Base-by-base conservation (phyloP, 768 basidiomycete species). In the Leccinum broughii region DNA sequence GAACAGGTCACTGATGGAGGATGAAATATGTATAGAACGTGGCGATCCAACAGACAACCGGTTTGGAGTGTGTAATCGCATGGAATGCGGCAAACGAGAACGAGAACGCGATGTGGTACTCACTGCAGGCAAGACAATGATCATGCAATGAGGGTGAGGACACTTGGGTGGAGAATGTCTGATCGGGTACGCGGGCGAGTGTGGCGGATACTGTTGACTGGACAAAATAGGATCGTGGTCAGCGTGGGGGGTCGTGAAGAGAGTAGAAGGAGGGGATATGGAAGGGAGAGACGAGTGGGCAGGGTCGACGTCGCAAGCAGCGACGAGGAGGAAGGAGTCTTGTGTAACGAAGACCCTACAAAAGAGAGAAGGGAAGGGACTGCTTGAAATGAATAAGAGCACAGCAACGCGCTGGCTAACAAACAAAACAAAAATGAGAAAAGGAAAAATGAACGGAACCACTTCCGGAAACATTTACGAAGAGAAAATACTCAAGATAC, bases 71-170 rank as follows among this genome's bases (percentile, higher is more conserved):
- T 48, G 39, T 44, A 14, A 35, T 35, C n/a, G 28, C 61, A 54
- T 51, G 52, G 51, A 56, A 58, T 32, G 41, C 46, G 39, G 56
- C 58, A 67, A 44, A 59, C 48, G 28, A 61, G 60, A 44, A 64
- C 51, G 58, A 52, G 56, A 60, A 59, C 34, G 22, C 6, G 48
- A n/a, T 48, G 44, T 14, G 41, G 44, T 57, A 77, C 77, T 79
- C 70, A 80, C 80, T 60, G 62, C 68, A 62, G 70, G 62, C 62
- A 71, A 70, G 70, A 72, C 72, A 64, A 67, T 69, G 60, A 68
- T 75, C 80, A 80, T 80, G 70, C 80, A 75, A 79, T 67, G 72
- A 71, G 51, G 71, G 67, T 63, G 60, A 63, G 49, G 57, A 66
- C 68, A 65, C 58, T 80, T 81, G 81, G 79, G 74, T 80, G 64